Percentiles rank a stretch among this genome's conserved stretches.
Evolutionary conservation across 495 filamentous ascomycete genomes (phyloP).

Genomic region (Neurospora sp.): DNA sequence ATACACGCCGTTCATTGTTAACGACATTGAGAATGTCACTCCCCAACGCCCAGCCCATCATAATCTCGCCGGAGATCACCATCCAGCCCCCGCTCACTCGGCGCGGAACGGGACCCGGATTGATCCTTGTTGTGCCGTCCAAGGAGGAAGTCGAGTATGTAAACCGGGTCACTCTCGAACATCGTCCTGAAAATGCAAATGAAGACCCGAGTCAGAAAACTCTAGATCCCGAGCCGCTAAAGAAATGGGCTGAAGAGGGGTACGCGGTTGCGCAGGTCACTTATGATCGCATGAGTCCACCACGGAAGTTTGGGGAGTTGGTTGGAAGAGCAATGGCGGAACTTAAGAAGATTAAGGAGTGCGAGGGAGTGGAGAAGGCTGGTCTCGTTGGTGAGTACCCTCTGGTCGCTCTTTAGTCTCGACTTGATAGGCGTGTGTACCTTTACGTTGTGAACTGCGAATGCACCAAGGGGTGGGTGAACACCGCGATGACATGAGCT

Average conservation of each 20-base stretch:
- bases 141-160: background rate
- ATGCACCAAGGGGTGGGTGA: background rate
- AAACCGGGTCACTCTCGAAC: background rate
- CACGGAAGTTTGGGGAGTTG: background rate
- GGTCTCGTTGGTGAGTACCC: conserved; percentile 26
- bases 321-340: conserved; percentile 9
- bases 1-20: background rate
- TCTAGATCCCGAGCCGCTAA: conserved; percentile 36
- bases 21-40: too few species aligned
- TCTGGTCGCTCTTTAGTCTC: background rate
- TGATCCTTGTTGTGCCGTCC: conserved; percentile 32
- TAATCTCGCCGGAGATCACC: conserved; percentile 1
- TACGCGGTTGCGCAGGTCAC: conserved; percentile 39
- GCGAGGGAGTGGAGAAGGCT: conserved; percentile 18
- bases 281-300: background rate
- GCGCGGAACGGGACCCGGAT: conserved; percentile 43
- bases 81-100: conserved; percentile 48
- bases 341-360: conserved; percentile 18
- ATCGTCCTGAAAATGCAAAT: background rate
- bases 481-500: background rate
- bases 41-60: background rate
- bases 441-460: background rate
- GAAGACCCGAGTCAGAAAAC: conserved; percentile 11
- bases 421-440: background rate
- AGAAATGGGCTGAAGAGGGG: conserved; percentile 54